Conservation (phyloP, 129 eudicot species). For the Artemisia annua region DNA sequence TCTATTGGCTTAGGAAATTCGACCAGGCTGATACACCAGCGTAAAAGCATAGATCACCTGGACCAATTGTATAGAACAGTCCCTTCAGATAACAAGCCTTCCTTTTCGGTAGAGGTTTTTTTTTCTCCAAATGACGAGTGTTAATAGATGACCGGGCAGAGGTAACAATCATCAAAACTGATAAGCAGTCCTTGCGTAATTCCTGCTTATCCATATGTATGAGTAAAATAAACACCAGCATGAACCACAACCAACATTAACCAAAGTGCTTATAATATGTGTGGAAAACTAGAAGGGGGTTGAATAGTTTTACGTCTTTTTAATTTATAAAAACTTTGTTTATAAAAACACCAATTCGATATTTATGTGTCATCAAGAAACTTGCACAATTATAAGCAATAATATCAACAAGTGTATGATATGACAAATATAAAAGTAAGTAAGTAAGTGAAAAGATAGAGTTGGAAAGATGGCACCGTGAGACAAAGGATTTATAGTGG, state of each 20-base stretch:
- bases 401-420: too few relatives aligned
- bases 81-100: conserved; percentile 94
- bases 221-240: conserved; percentile 9
- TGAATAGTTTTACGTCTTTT: too few relatives aligned
- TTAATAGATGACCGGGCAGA: conserved; percentile 94
- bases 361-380: too few relatives aligned
- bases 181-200: conserved; percentile 93
- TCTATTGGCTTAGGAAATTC: too few relatives aligned
- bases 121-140: conserved; percentile 97
- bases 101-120: conserved; percentile 95
- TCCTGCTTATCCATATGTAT: conserved; percentile 48
- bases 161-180: conserved; percentile 89
- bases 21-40: neutral
- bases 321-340: too few relatives aligned
- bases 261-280: neutral
- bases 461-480: too few relatives aligned
- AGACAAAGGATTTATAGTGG: too few relatives aligned
- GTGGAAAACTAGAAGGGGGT: too few relatives aligned
- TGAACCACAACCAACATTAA: conserved; percentile 12
- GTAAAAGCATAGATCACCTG: conserved; percentile 52
- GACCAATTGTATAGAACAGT: conserved; percentile 98
- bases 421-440: too few relatives aligned
- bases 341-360: too few relatives aligned
- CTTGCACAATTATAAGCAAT: too few relatives aligned
- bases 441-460: too few relatives aligned